These are phyloP conservation scores for Clarireedia paspali DNA, from an alignment of 2,329 filamentous ascomycete genomes.

Conservation along the genomic window DNA sequence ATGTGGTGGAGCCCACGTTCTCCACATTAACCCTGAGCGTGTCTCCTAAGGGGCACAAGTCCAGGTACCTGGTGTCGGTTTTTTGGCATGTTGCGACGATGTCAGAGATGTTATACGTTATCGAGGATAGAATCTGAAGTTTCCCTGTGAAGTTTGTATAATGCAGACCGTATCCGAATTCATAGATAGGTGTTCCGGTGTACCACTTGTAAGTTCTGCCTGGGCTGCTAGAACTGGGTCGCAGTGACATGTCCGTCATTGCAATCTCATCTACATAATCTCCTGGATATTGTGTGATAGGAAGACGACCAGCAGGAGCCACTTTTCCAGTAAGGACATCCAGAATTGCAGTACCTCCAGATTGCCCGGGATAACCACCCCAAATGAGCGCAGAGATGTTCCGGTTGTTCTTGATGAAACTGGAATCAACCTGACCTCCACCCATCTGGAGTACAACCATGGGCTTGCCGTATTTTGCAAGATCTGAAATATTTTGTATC, in stretches of 20 bases:
- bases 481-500: slow-evolving; percentile 40
- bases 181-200: slow-evolving; percentile 38
- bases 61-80: slow-evolving; percentile 8
- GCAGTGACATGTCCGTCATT: slow-evolving; percentile 49
- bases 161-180: slow-evolving; percentile 45
- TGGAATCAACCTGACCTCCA: slow-evolving; percentile 41
- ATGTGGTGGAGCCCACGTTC: slow-evolving; percentile 42
- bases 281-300: slow-evolving; percentile 48
- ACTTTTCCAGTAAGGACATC: slow-evolving; percentile 43
- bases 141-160: slow-evolving; percentile 12
- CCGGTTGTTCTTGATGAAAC: slow-evolving; percentile 38
- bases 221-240: slow-evolving; percentile 38
- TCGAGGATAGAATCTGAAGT: not conserved
- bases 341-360: slow-evolving; percentile 47
- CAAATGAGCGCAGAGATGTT: slow-evolving; percentile 47
- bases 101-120: slow-evolving; percentile 6
- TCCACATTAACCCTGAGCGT: slow-evolving; percentile 34
- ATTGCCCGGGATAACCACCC: slow-evolving; percentile 53
- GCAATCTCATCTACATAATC: slow-evolving; percentile 43
- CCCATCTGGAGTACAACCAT: slow-evolving; percentile 46
- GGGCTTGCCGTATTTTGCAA: slow-evolving; percentile 39
- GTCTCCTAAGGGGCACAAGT: slow-evolving; percentile 23
- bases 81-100: slow-evolving; percentile 6
- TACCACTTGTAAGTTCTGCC: slow-evolving; percentile 52
- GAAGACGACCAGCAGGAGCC: slow-evolving; percentile 36